Percentiles rank a stretch among this genome's conserved stretches.
These are phyloP conservation scores for Trypanosoma lewisi DNA, from an alignment of 208 protist genomes.

Conservation along the genomic window DNA sequence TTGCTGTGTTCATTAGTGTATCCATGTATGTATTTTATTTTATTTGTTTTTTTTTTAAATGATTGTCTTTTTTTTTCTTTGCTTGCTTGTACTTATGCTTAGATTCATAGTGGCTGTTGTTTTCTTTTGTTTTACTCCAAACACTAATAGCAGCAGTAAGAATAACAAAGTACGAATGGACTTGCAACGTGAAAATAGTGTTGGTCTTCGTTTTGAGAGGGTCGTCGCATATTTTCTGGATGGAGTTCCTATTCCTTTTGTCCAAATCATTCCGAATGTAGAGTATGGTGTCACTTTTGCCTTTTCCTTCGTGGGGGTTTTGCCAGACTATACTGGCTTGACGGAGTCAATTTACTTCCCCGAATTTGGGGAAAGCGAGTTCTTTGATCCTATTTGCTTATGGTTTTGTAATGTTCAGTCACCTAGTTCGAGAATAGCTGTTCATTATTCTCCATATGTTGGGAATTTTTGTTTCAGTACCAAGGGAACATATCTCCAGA, in stretches of 20 bases:
- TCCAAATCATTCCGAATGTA: slow-evolving; percentile 31
- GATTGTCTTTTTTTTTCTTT: too few species aligned
- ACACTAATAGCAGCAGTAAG: slow-evolving; percentile 19
- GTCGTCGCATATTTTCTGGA: slow-evolving; percentile 83
- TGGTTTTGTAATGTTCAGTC: slow-evolving; percentile 28
- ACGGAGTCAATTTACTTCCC: slow-evolving; percentile 40
- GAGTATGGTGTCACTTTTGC: slow-evolving; percentile 47
- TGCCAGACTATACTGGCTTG: slow-evolving; percentile 75
- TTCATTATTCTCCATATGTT: slow-evolving; percentile 84
- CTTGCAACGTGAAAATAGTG: slow-evolving; percentile 40
- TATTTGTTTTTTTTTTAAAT: too few species aligned
- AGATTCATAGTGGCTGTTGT: background rate
- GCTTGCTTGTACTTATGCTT: too few species aligned
- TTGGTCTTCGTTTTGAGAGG: slow-evolving; percentile 71
- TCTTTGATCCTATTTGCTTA: slow-evolving; percentile 45
- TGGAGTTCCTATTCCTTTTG: slow-evolving; percentile 72
- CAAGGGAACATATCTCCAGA: slow-evolving; percentile 7
- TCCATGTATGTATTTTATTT: slow-evolving; percentile 10
- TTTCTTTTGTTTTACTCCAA: slow-evolving; percentile 17
- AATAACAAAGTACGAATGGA: slow-evolving; percentile 32
- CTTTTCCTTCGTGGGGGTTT: slow-evolving; percentile 57
- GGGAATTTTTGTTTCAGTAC: slow-evolving; percentile 60
- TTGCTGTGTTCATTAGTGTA: slow-evolving; percentile 10
- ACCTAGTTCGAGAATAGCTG: slow-evolving; percentile 71
- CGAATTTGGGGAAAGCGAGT: slow-evolving; percentile 27